Conservation (phyloP, 306 rosid species). For the Quercus cerris region DNA sequence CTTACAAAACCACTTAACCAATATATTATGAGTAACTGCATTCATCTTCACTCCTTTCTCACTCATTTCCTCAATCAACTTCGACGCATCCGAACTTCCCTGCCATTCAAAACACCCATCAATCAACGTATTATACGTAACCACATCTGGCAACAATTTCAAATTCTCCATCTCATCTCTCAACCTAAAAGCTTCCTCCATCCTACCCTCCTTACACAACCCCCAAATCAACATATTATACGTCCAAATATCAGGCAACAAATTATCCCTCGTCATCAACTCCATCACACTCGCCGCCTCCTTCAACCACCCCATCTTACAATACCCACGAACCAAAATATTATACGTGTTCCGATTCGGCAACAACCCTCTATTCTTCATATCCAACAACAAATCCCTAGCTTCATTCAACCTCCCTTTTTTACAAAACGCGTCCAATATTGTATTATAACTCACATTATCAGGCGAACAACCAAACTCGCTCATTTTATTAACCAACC, state of each 20-base stretch:
- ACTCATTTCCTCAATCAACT: conserved; percentile 62
- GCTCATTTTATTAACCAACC: conserved; percentile 42
- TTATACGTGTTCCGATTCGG: conserved; percentile 65
- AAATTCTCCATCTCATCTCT: conserved; percentile 67
- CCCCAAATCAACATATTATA: conserved; percentile 70
- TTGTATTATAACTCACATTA: conserved; percentile 67
- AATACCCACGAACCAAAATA: conserved; percentile 77
- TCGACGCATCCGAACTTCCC: conserved; percentile 38
- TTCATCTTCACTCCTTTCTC: conserved; percentile 52
- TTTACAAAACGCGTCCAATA: conserved; percentile 60
- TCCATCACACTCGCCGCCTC: conserved; percentile 68
- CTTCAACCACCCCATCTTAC: conserved; percentile 67
- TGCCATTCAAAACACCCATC: conserved; percentile 56
- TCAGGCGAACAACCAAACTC: conserved; percentile 62
- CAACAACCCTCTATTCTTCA: conserved; percentile 52
- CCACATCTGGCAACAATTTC: conserved; percentile 61
- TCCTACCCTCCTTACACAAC: conserved; percentile 63
- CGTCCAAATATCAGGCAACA: conserved; percentile 77
- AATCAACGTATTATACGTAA: conserved; percentile 84
- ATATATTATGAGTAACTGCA: conserved; percentile 67
- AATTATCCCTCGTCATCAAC: conserved; percentile 48
- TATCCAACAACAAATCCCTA: conserved; percentile 53
- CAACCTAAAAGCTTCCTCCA: conserved; percentile 66
- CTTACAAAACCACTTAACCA: conserved; percentile 78
- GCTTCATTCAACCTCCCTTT: conserved; percentile 54